Evolutionary conservation across 371 early-diverging fungal genomes (phyloP).

Genomic region (Rhizopus stolonifer): DNA sequence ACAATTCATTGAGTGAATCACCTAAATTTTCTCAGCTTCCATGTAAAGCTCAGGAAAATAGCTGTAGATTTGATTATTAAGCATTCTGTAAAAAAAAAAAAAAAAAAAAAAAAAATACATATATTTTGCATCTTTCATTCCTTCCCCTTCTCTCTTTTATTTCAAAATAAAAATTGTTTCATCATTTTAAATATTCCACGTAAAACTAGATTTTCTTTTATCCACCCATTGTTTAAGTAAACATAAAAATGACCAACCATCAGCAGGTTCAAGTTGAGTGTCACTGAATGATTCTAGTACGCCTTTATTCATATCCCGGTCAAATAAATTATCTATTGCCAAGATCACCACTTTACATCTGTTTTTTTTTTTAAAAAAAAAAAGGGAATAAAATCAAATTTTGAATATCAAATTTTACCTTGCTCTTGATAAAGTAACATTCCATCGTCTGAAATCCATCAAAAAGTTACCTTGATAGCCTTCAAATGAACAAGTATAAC

Average conservation of each 20-base stretch:
- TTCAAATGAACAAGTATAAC: slow-evolving; percentile 44
- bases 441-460: slow-evolving; percentile 57
- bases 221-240: slow-evolving; percentile 31
- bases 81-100: not conserved
- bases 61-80: not conserved
- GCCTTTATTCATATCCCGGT: slow-evolving; percentile 18
- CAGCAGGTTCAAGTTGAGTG: slow-evolving; percentile 21
- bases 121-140: not conserved
- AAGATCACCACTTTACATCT: slow-evolving; percentile 56
- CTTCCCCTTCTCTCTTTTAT: not conserved
- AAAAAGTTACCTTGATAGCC: slow-evolving; percentile 32
- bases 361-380: no score
- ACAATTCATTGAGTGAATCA: not conserved
- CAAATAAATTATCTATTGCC: slow-evolving; percentile 42
- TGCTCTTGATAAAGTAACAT: slow-evolving; percentile 58
- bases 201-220: slow-evolving; percentile 18
- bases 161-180: slow-evolving; percentile 13
- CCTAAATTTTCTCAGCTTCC: not conserved
- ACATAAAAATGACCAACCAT: slow-evolving; percentile 38
- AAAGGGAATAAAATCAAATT: no score
- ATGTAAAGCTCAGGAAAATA: not conserved
- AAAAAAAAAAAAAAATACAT: no score
- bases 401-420: slow-evolving; percentile 16
- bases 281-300: slow-evolving; percentile 19
- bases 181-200: slow-evolving; percentile 19